Percentiles rank a stretch among this genome's conserved stretches.
Conservation (phyloP, 2,329 filamentous ascomycete genomes). For the Colletotrichum spinosum region DNA sequence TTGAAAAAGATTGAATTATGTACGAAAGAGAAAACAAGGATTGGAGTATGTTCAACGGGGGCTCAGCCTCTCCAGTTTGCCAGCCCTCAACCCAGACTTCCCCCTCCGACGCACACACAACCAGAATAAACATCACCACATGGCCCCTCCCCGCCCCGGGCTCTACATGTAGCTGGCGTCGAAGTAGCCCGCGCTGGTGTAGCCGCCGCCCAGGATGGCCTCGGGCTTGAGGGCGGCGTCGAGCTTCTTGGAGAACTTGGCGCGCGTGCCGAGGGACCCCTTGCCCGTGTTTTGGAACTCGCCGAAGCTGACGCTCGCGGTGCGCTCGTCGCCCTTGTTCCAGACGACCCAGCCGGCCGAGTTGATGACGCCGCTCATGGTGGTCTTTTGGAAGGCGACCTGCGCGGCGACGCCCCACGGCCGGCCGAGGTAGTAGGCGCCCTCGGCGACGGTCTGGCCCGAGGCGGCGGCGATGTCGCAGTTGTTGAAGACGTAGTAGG, state of each 20-base stretch:
- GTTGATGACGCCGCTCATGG: conserved; percentile 68
- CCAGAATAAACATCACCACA: no score
- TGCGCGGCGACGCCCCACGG: conserved; percentile 60
- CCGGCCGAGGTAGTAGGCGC: conserved; percentile 60
- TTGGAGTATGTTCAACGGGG: no score
- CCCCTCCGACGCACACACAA: no score
- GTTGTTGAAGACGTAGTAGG: conserved; percentile 60
- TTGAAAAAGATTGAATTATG: no score
- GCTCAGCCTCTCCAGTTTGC: no score
- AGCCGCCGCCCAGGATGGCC: conserved; percentile 43
- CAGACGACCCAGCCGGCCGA: conserved; percentile 68
- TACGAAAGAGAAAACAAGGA: no score
- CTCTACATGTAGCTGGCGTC: conserved; percentile 42
- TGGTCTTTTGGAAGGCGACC: conserved; percentile 61
- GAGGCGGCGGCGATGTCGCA: conserved; percentile 54
- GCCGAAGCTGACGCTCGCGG: conserved; percentile 64
- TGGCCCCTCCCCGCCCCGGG: no score
- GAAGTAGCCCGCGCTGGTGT: conserved; percentile 42
- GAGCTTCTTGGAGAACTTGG: conserved; percentile 54
- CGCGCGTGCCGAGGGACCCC: conserved; percentile 65
- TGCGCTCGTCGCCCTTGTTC: conserved; percentile 60
- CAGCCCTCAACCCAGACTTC: no score
- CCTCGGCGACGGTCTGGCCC: conserved; percentile 50
- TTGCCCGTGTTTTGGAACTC: conserved; percentile 71
- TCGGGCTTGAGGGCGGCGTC: conserved; percentile 47